Evolutionary conservation across 1,139 yeast species (phyloP), one percentile per base, ranked within the genome.

Genomic region (Wickerhamomyces sp.): DNA sequence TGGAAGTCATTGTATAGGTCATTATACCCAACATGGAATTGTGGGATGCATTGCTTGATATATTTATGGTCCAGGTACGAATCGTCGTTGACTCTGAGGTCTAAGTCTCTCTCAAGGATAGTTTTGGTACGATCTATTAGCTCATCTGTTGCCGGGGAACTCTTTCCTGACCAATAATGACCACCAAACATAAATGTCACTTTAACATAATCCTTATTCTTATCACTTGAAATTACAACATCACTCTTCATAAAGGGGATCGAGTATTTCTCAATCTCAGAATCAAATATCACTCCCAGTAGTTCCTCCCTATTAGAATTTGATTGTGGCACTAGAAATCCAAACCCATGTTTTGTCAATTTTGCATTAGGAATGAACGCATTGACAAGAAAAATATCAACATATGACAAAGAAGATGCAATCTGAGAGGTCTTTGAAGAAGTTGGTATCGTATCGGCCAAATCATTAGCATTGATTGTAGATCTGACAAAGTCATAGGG

Each of bases 151-250:
- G 8, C 26, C 11, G 10, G 43, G 41, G 23, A 6, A 3, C 30
- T 8, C 10, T 36, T 14, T 10, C 61, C 59, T 13, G 62, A 57
- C 70, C 79, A 72, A 58, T 75, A 74, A 59, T 85, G 85, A 1
- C 97, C 98, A 1, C 97, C 97, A 61, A 89, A 68, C 97, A 93
- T 93, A 34, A 89, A 75, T 0, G 99, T 93, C 42, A 91, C 63
- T 54, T 86, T 88, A 7, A 88, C 78, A 53, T 83, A 82, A 1
- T 64, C 58, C 13, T 42, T 66, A 62, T 50, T 67, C 64, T 54
- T 66, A 66, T 50, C 52, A 34, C 46, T 47, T 15, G 49, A 42
- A 43, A 48, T 48, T 39, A 40, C 51, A 40, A 27, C 32, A 3
- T 38, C 36, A 10, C 26, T 15, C 6, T 48, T 39, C 42, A 54